Percentiles rank a stretch among this genome's conserved stretches.
Conservation (phyloP, 2,329 filamentous ascomycete genomes). For the Lojkania enalia region DNA sequence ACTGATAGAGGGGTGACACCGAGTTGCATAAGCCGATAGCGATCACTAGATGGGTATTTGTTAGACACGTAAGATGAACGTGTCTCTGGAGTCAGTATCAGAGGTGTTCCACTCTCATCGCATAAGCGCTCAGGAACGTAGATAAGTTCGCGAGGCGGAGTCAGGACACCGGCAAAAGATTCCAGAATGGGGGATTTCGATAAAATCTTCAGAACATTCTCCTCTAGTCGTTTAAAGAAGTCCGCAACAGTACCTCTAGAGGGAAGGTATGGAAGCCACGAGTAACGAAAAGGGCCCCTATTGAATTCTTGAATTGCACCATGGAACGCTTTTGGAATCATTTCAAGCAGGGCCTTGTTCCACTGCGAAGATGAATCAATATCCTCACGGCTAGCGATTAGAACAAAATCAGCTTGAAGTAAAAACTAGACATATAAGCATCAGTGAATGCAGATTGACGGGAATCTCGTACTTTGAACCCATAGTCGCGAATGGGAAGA, state of each 20-base stretch:
- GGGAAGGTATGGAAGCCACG: slow-evolving; percentile 10
- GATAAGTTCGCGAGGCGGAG: slow-evolving; percentile 1
- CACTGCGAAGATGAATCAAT: slow-evolving; percentile 6
- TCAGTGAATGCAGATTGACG: neutral
- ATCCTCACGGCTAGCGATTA: slow-evolving; percentile 13
- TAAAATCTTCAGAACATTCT: neutral
- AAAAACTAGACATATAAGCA: slow-evolving; percentile 7
- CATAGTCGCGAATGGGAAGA: slow-evolving; percentile 26
- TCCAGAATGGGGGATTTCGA: slow-evolving; percentile 1
- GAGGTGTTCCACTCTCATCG: neutral
- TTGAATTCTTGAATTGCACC: neutral
- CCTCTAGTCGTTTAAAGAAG: slow-evolving; percentile 3
- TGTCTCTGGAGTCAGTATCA: slow-evolving; percentile 1
- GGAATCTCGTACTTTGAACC: slow-evolving; percentile 12
- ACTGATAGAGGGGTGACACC: slow-evolving; percentile 1
- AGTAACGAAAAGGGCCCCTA: slow-evolving; percentile 2
- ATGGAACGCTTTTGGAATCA: slow-evolving; percentile 2
- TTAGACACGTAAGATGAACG: slow-evolving; percentile 1
- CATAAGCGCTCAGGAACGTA: slow-evolving; percentile 2
- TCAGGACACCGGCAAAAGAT: slow-evolving; percentile 2
- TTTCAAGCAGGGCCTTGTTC: slow-evolving; percentile 2
- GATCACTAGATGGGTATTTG: slow-evolving; percentile 1
- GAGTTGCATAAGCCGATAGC: neutral
- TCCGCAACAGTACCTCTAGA: slow-evolving; percentile 2
- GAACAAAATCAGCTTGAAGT: slow-evolving; percentile 12